A percentile compares a stretch with the other conserved stretches of the same genome.
phyloP scores from a whole-genome alignment of 2,329 filamentous ascomycete species.

The Hypoxylon sp. region DNA sequence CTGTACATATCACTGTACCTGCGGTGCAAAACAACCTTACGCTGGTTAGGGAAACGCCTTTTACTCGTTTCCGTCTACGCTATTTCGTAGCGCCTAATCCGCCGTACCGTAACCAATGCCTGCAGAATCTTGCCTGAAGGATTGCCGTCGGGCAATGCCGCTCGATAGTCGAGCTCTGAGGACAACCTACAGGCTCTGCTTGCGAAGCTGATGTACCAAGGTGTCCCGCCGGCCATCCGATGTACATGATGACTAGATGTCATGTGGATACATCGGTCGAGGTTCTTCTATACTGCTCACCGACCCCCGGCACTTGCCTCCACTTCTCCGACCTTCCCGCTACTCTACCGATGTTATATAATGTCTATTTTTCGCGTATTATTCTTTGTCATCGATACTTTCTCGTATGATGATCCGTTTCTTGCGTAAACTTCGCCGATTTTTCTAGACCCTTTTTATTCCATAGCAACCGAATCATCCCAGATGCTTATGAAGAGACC shows the following conservation, averaged over 20 bases:
- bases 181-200: neutral
- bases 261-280: constrained; percentile 10
- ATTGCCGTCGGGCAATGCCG: neutral
- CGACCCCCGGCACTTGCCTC: constrained; percentile 18
- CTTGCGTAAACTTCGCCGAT: constrained; percentile 11
- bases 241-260: constrained; percentile 8
- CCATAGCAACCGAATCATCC: constrained; percentile 11
- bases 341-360: constrained; percentile 15
- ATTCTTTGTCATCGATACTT: constrained; percentile 22
- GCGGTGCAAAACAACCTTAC: neutral
- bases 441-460: constrained; percentile 3
- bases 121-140: neutral
- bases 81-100: neutral
- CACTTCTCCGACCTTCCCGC: constrained; percentile 9
- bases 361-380: constrained; percentile 26
- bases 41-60: constrained; percentile 3
- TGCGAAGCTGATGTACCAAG: constrained; percentile 10
- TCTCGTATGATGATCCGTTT: constrained; percentile 28
- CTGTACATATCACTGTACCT: constrained; percentile 10
- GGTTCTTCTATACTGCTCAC: constrained; percentile 14
- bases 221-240: constrained; percentile 1
- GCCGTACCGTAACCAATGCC: constrained; percentile 9
- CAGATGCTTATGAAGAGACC: neutral
- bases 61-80: neutral
- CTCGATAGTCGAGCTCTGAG: neutral